Percentiles rank a stretch among this genome's conserved stretches.
These are phyloP conservation scores for Immersiella caudata DNA, from an alignment of 495 filamentous ascomycete species.

Conservation along the genomic window DNA sequence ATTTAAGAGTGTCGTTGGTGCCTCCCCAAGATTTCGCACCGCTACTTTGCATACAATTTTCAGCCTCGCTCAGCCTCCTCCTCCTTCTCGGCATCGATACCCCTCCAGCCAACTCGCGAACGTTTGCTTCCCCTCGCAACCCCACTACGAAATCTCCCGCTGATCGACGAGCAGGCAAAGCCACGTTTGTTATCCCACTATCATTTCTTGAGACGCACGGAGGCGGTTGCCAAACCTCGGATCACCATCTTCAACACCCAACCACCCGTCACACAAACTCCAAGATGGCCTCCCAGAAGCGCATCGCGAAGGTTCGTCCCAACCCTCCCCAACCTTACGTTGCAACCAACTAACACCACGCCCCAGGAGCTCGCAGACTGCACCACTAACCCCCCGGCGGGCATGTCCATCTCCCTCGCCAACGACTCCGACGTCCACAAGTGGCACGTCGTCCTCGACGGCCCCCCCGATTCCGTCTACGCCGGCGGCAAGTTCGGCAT, in stretches of 20 bases:
- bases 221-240: too few relatives aligned
- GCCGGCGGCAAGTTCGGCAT: constrained; percentile 80
- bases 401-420: constrained; percentile 65
- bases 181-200: not conserved
- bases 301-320: constrained; percentile 7
- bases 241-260: too few relatives aligned
- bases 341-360: not conserved
- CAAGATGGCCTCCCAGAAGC: constrained; percentile 13
- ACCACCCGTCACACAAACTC: not conserved
- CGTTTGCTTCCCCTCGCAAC: not conserved
- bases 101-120: not conserved
- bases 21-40: not conserved
- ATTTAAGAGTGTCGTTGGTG: not conserved
- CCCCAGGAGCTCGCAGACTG: constrained; percentile 73
- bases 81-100: not conserved
- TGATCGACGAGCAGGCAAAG: too few relatives aligned
- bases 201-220: not conserved
- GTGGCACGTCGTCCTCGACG: constrained; percentile 81
- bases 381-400: constrained; percentile 61
- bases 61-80: too few relatives aligned
- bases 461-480: constrained; percentile 72
- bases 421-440: constrained; percentile 76
- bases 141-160: not conserved
- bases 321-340: not conserved
- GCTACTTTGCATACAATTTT: too few relatives aligned